Evolutionary conservation across 2,329 filamentous ascomycete genomes (phyloP), one percentile per base, ranked within the genome.

Genomic region (Emmonsiellopsis sp.): DNA sequence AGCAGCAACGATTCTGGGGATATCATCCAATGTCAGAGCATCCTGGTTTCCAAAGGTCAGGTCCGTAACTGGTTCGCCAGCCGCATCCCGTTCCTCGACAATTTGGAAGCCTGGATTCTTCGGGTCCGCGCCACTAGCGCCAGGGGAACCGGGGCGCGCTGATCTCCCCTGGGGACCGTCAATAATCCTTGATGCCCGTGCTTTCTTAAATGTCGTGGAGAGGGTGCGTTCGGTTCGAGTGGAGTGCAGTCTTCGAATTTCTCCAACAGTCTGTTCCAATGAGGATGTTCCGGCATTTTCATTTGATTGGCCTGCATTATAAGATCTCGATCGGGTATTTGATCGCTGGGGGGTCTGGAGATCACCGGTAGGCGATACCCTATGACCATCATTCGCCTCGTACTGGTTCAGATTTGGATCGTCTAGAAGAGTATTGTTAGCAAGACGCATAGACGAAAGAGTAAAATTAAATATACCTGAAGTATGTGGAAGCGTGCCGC

Each of bases 231-330:
- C 92, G 65, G 97, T 85, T 33, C 93, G 85, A 21, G 92, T 97
- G 57, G 93, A 97, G 59, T 92, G 84, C 55, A 98, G 73, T 57
- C 93, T 82, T 63, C 90, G 85, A 66, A 98, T 93, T 71, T 98
- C 93, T 60, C 93, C 94, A 61, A 98, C 84, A 46, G 92, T 95
- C 72, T 91, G 94, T 73, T 97, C 92, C 66, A 97, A 93, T 49
- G 87, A 88, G 50, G 87, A 88, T 62, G 84, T 81, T 59, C 83
- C 80, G 56, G 79, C 78, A 55, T 82, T 79, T 34, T 74, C 75
- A 49, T 85, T 83, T 53, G 72, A 74, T 54, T 77, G 70, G 57
- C 81, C 80, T 27, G 83, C 85, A 44, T 81, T 81, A 66, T 85
- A 86, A 2, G 86, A 88, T 62, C 85, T 88, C 14, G 89, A 90